Base-by-base conservation (phyloP, 1,139 yeast genomes). In the Yamadazyma trypodendri region DNA sequence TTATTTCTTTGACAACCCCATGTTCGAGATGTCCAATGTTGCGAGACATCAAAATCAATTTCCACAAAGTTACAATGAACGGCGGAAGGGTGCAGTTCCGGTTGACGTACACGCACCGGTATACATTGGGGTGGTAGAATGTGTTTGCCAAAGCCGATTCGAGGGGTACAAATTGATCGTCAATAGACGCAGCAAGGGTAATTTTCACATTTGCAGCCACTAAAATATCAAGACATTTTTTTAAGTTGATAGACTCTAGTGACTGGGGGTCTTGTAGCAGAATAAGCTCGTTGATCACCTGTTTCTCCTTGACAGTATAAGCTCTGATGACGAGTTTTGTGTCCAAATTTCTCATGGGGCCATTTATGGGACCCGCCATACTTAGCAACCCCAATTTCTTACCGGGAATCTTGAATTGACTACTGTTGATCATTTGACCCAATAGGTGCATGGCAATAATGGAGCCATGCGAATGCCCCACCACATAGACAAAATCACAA, bases 161-260 rank as follows among this genome's bases (percentile, higher is more conserved):
- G 16, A 77, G 43, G 2, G 98, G 97, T 2, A 92, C 96, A 46
- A 92, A 60, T 57, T 88, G 97, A 58, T 92, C 98, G 55, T 63
- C 61, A 2, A 68, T 46, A 0, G 79, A 60, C 0, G 79, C 82
- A 17, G 68, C 53, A 31, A 79, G 61, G 0, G 78, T 69, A 2
- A 79, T 42, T 46, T 78, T 79, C 28, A 75, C 78, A 45, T 77
- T 71, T 24, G 56, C 42, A 1, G 55, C 48, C 4, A 73, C 47
- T 17, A 78, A 47, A 1, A 50, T 49, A 16, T 57, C 54, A 3
- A 47, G 18, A 31, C 68, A 59, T 23, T 62, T 52, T 10, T 52
- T 45, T n/a, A 74, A 44, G 37, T 57, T 59, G 4, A 50, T 42
- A 13, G 71, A 60, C 21, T 58, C 60, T 2, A 51, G 45, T 14